Percentiles rank a stretch among this genome's conserved stretches.
Evolutionary conservation across 768 basidiomycete genomes (phyloP).

Genomic region (Psilocybe cubensis): DNA sequence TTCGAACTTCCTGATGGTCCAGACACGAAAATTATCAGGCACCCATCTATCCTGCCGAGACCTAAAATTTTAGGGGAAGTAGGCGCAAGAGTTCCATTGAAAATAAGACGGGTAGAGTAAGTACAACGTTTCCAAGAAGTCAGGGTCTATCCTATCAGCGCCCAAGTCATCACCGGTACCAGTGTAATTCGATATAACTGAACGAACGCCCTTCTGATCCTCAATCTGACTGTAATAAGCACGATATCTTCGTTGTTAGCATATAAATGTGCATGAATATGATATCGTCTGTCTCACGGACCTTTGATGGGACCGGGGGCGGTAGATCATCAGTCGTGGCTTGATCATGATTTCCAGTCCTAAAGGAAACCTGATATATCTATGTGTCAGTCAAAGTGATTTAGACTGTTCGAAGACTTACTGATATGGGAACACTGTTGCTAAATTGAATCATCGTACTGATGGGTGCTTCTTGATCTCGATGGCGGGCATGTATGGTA

Average conservation of each 20-base stretch:
- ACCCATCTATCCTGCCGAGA: conserved; percentile 38
- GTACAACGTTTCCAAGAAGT: background rate
- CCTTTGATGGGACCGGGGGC: conserved; percentile 3
- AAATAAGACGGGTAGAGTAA: conserved; percentile 33
- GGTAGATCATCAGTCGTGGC: background rate
- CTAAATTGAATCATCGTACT: background rate
- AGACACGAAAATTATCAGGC: conserved; percentile 37
- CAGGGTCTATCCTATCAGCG: background rate
- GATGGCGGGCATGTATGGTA: background rate
- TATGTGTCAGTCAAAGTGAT: too few species aligned
- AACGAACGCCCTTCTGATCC: too few species aligned
- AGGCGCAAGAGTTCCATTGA: conserved; percentile 38
- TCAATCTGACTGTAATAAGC: background rate
- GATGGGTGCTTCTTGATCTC: background rate
- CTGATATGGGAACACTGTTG: background rate
- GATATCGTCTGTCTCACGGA: background rate
- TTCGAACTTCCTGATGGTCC: conserved; percentile 47
- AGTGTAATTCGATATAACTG: too few species aligned
- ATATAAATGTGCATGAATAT: background rate
- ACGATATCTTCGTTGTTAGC: background rate
- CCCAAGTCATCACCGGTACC: too few species aligned
- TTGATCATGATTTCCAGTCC: background rate
- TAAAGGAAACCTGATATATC: conserved; percentile 3
- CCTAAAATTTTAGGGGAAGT: conserved; percentile 40
- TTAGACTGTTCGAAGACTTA: background rate